Evolutionary conservation across 306 rosid genomes (phyloP).

Genomic region (Cucumis hystrix): DNA sequence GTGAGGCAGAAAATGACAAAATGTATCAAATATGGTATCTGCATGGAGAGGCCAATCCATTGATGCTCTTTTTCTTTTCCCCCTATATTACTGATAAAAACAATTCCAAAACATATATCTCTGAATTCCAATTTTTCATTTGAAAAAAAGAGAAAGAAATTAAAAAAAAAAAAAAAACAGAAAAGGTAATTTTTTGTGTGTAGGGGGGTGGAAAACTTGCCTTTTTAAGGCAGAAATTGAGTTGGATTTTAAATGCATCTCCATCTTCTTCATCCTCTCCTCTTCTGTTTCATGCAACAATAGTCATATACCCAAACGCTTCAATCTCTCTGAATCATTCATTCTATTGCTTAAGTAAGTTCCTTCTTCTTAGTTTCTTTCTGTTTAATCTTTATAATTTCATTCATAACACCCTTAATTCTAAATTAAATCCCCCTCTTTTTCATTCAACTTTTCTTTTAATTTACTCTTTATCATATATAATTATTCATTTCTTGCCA

Average conservation of each 20-base stretch:
- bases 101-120: background rate
- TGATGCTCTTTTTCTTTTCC: background rate
- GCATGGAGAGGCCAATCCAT: background rate
- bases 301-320: background rate
- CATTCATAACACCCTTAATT: no score
- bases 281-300: background rate
- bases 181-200: background rate
- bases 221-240: background rate
- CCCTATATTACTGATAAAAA: background rate
- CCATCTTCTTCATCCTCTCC: background rate
- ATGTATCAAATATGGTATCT: background rate
- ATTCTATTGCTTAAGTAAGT: background rate
- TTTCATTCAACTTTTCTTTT: no score
- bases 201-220: background rate
- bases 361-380: background rate
- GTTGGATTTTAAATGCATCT: background rate
- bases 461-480: no score
- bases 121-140: background rate
- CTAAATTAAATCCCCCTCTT: no score
- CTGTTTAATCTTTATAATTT: background rate
- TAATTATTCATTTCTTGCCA: no score
- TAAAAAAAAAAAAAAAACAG: background rate
- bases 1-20: background rate
- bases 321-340: background rate
- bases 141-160: background rate